phyloP scores from a whole-genome alignment of 1,284 basidiomycete species.

The Ustilago lituana region DNA sequence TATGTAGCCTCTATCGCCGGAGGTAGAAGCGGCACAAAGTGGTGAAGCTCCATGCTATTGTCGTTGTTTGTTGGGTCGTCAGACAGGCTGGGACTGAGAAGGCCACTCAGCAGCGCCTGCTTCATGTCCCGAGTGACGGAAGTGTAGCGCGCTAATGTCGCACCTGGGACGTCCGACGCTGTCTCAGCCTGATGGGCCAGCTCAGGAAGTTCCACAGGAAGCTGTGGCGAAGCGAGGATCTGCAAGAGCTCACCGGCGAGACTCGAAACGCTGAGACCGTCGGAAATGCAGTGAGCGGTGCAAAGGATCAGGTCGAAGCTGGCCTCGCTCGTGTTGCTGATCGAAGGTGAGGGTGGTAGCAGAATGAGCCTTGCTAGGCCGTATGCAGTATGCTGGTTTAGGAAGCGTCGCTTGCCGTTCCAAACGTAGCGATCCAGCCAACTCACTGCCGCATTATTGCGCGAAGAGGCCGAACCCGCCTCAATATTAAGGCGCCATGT shows the following conservation, averaged over 20 bases:
- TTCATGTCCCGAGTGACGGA: conserved; percentile 10
- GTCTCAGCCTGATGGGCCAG: conserved; percentile 2
- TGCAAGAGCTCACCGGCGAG: conserved; percentile 33
- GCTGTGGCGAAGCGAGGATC: conserved; percentile 19
- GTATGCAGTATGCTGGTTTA: conserved; percentile 20
- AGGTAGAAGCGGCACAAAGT: conserved; percentile 28
- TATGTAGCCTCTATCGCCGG: conserved; percentile 37
- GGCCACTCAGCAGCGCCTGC: conserved; percentile 13
- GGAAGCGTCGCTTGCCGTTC: conserved; percentile 42
- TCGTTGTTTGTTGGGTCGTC: neutral
- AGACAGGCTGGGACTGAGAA: conserved; percentile 1
- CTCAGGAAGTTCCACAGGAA: conserved; percentile 13
- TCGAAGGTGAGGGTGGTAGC: conserved; percentile 15
- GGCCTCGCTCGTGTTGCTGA: neutral
- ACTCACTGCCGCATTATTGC: conserved; percentile 10
- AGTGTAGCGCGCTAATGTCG: conserved; percentile 7
- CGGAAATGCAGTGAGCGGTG: conserved; percentile 41
- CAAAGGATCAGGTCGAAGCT: conserved; percentile 37
- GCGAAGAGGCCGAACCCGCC: neutral
- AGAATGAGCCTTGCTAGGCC: conserved; percentile 32
- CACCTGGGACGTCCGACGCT: conserved; percentile 1
- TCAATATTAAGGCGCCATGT: conserved; percentile 15
- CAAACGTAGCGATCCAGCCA: conserved; percentile 42
- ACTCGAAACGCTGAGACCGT: conserved; percentile 38
- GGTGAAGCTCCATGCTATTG: neutral